Percentiles rank a stretch among this genome's conserved stretches.
Evolutionary conservation across 2,329 filamentous ascomycete species (phyloP).

Genomic region (Ophioceras dolichostomum): DNA sequence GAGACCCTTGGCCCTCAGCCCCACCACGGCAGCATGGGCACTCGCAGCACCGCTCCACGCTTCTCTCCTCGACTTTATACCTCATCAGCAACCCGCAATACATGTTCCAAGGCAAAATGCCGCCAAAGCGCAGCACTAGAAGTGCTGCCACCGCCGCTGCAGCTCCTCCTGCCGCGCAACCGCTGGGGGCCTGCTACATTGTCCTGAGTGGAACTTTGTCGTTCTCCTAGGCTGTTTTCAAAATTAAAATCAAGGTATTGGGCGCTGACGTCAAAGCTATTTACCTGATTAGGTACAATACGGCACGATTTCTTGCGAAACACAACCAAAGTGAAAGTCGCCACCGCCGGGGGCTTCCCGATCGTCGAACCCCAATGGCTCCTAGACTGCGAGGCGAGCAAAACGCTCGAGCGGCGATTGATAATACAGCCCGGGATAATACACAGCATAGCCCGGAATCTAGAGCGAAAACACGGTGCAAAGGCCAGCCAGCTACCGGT

Average conservation of each 20-base stretch:
- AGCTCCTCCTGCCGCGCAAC: conserved; percentile 9
- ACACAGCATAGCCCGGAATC: no score
- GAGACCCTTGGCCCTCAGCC: no score
- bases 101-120: background rate
- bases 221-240: conserved; percentile 35
- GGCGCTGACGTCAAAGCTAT: conserved; percentile 40
- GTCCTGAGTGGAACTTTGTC: conserved; percentile 50
- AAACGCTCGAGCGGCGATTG: conserved; percentile 24
- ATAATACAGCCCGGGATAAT: no score
- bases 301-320: conserved; percentile 35
- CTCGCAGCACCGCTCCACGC: no score
- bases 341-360: conserved; percentile 30
- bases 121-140: conserved; percentile 3
- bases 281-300: conserved; percentile 45
- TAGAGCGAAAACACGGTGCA: no score
- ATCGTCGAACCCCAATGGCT: conserved; percentile 52
- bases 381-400: conserved; percentile 34
- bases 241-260: conserved; percentile 30
- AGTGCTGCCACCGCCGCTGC: conserved; percentile 1
- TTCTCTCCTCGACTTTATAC: no score
- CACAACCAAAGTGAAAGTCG: conserved; percentile 38
- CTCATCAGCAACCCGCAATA: no score
- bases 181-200: conserved; percentile 37
- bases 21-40: no score
- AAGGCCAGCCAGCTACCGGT: no score